phyloP scores from a whole-genome alignment of 805 yeast genomes.

The Candida boleticola region DNA sequence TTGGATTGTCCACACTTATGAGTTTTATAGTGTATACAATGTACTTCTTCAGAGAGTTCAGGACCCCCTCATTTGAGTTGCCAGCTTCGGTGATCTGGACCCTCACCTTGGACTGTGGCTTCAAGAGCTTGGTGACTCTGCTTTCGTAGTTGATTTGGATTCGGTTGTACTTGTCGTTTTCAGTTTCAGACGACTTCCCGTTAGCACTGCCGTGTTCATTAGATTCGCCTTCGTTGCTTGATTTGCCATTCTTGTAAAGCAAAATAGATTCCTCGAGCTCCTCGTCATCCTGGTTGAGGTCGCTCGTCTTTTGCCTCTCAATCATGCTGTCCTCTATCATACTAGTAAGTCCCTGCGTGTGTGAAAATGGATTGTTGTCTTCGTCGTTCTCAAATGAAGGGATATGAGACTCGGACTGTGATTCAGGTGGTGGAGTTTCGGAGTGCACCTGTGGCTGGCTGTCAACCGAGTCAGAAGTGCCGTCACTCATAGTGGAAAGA shows the following conservation, averaged over 20 bases:
- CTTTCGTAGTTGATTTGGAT: slow-evolving; percentile 34
- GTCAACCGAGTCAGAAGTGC: too few species aligned
- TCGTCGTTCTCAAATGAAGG: slow-evolving; percentile 22
- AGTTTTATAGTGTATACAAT: slow-evolving; percentile 78
- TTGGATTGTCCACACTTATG: slow-evolving; percentile 37
- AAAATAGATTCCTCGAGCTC: slow-evolving; percentile 28
- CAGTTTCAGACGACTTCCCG: background rate
- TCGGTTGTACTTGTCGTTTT: slow-evolving; percentile 17
- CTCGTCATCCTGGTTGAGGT: slow-evolving; percentile 2
- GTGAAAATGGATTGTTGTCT: slow-evolving; percentile 39
- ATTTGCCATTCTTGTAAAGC: slow-evolving; percentile 20
- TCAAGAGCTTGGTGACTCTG: slow-evolving; percentile 34
- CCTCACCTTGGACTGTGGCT: slow-evolving; percentile 24
- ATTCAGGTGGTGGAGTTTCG: background rate
- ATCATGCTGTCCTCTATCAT: slow-evolving; percentile 13
- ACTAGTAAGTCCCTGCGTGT: slow-evolving; percentile 24
- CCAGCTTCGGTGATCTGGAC: slow-evolving; percentile 74
- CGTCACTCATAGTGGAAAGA: too few species aligned
- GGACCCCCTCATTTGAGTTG: slow-evolving; percentile 74
- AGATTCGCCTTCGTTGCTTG: slow-evolving; percentile 6
- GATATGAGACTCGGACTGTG: background rate
- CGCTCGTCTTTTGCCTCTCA: slow-evolving; percentile 3
- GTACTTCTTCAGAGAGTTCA: slow-evolving; percentile 58
- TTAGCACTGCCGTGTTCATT: background rate
- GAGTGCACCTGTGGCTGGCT: background rate